Evolutionary conservation across 2,329 filamentous ascomycete species (phyloP).

Genomic region (Penicillium sp.): DNA sequence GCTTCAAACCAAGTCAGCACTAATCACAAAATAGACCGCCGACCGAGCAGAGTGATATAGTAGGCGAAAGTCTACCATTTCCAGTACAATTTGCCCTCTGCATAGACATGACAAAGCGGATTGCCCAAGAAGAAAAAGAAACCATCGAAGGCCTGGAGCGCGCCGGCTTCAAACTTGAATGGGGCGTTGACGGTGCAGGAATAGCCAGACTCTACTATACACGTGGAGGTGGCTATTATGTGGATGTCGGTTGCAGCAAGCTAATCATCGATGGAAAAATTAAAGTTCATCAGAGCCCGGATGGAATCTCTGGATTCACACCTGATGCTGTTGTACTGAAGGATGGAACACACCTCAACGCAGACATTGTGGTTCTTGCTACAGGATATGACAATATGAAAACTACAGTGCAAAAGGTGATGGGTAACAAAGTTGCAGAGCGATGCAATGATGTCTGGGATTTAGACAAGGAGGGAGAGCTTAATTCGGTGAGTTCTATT

Average conservation of each 20-base stretch:
- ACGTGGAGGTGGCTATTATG: slow-evolving; percentile 53
- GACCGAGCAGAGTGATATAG: slow-evolving; percentile 5
- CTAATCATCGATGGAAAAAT: slow-evolving; percentile 44
- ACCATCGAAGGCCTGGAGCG: slow-evolving; percentile 47
- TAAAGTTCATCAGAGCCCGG: slow-evolving; percentile 40
- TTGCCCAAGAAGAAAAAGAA: slow-evolving; percentile 39
- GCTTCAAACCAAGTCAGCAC: neutral
- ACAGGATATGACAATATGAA: slow-evolving; percentile 65
- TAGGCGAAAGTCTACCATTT: slow-evolving; percentile 15
- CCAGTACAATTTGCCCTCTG: slow-evolving; percentile 30
- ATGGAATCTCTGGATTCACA: slow-evolving; percentile 32
- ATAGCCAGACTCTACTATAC: slow-evolving; percentile 43
- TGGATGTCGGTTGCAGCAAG: slow-evolving; percentile 51
- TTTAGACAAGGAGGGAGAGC: slow-evolving; percentile 57
- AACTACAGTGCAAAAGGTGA: slow-evolving; percentile 59
- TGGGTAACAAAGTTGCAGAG: slow-evolving; percentile 63
- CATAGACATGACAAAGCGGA: slow-evolving; percentile 35
- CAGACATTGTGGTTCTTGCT: slow-evolving; percentile 53
- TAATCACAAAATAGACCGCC: neutral
- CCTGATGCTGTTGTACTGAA: slow-evolving; percentile 48
- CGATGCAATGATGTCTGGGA: slow-evolving; percentile 62
- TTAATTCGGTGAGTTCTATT: slow-evolving; percentile 42
- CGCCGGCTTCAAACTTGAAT: slow-evolving; percentile 49
- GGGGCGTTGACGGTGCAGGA: slow-evolving; percentile 37
- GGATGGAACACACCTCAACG: slow-evolving; percentile 48